phyloP scores from a whole-genome alignment of 208 protist genomes.

The Trypanosoma mega region DNA sequence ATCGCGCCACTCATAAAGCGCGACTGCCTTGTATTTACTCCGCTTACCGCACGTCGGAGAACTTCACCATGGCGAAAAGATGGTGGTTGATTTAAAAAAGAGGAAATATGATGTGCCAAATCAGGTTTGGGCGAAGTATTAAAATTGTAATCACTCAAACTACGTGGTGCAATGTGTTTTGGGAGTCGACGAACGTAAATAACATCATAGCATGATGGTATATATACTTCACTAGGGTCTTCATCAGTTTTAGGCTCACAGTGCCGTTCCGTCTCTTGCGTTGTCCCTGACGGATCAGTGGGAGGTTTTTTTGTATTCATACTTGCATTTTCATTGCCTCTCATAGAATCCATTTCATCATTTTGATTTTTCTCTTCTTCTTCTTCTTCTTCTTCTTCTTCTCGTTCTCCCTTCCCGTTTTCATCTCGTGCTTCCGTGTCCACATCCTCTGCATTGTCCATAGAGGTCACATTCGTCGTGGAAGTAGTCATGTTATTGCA shows the following conservation, averaged over 20 bases:
- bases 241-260: constrained; percentile 19
- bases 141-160: constrained; percentile 76
- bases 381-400: neutral
- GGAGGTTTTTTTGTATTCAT: neutral
- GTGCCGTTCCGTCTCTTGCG: too few species aligned
- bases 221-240: constrained; percentile 22
- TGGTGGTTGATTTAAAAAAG: constrained; percentile 72
- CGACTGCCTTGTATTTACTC: neutral
- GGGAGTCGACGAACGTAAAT: constrained; percentile 78
- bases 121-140: constrained; percentile 50
- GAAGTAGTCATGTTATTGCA: too few species aligned
- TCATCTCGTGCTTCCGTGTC: neutral
- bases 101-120: constrained; percentile 41
- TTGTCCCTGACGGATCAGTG: neutral
- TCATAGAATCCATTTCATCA: neutral
- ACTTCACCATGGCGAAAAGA: constrained; percentile 17
- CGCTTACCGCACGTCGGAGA: neutral
- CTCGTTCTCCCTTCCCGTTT: too few species aligned
- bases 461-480: too few species aligned
- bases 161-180: constrained; percentile 59
- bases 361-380: too few species aligned
- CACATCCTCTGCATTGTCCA: neutral
- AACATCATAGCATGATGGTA: constrained; percentile 51
- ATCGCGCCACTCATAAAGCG: neutral
- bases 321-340: neutral